Base-by-base conservation (phyloP, 1,284 basidiomycete species). In the Coniferiporia weirii region DNA sequence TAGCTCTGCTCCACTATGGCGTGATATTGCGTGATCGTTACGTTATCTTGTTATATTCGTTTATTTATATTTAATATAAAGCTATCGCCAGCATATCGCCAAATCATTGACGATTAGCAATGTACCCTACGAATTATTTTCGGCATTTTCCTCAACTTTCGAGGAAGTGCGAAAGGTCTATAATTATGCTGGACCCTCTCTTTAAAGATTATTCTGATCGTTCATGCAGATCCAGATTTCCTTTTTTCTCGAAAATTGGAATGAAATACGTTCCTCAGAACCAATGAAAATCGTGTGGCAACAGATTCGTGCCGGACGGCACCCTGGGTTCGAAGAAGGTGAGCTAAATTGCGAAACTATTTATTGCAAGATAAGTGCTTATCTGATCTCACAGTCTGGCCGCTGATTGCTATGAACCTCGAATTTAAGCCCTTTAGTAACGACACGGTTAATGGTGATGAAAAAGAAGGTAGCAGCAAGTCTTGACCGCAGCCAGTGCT, bases 111-210 rank as follows among this genome's bases (percentile, higher is more conserved):
- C 85, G 0, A 81, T 89, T 4, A 80, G 87, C 34, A 95, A 93
- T 70, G 88, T 95, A 49, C 87, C 89, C 1, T 88, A 88, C 65
- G 93, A 95, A 70, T 84, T 90, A 45, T 95, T 95, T 67, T 91
- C 89, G 4, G 83, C 87, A 0, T 95, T 95, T 74, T 87, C 88
- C 12, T 84, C 87, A 13, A 85, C 85, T 1, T 94, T 91, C 66
- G 85, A 88, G 56, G 87, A 91, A 46, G 84, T 95, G n/a, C 79
- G 91, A 56, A 91, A 89, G 80, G 87, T 84, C 49, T 59, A 1
- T 46, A 22, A 57, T 20, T 8, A 20, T 12, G 15, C 40, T 46
- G 19, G 19, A 32, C 36, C 27, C 58, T 52, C 47, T 32, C 32
- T 47, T 17, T 58, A 12, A 8, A 34, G 17, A 40, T 38, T 60